Conservation (phyloP, 2,329 filamentous ascomycete genomes). For the Talaromyces sp. region DNA sequence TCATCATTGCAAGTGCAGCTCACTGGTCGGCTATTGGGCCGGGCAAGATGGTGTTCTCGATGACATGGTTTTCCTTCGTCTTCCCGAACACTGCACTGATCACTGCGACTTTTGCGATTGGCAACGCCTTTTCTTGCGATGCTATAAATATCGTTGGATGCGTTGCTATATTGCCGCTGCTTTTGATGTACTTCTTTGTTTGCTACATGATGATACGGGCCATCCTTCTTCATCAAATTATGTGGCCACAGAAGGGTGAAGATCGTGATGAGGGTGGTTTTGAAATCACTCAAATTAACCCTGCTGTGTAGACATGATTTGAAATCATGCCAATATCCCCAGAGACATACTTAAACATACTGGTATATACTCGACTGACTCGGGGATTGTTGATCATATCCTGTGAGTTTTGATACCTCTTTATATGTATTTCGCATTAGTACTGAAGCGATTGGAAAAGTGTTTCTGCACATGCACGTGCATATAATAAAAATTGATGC, state of each 20-base stretch:
- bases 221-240: constrained; percentile 66
- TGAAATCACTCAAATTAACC: constrained; percentile 38
- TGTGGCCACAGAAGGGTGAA: constrained; percentile 75
- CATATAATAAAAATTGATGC: too few species aligned
- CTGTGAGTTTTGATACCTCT: too few species aligned
- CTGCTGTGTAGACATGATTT: constrained; percentile 24
- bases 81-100: constrained; percentile 78
- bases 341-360: too few species aligned
- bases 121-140: constrained; percentile 60
- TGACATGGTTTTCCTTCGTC: constrained; percentile 84
- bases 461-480: too few species aligned
- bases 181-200: constrained; percentile 70
- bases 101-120: constrained; percentile 73
- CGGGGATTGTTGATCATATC: too few species aligned
- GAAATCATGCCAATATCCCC: too few species aligned
- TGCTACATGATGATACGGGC: constrained; percentile 71
- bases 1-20: constrained; percentile 75
- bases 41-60: constrained; percentile 71
- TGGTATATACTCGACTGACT: neutral
- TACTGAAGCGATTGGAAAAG: too few species aligned
- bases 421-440: too few species aligned
- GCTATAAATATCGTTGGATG: constrained; percentile 69
- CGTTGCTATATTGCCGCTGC: constrained; percentile 65
- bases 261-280: constrained; percentile 66
- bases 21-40: constrained; percentile 68